Evolutionary conservation across 208 protist species (phyloP).

Genomic region (Histomonas meleagridis): DNA sequence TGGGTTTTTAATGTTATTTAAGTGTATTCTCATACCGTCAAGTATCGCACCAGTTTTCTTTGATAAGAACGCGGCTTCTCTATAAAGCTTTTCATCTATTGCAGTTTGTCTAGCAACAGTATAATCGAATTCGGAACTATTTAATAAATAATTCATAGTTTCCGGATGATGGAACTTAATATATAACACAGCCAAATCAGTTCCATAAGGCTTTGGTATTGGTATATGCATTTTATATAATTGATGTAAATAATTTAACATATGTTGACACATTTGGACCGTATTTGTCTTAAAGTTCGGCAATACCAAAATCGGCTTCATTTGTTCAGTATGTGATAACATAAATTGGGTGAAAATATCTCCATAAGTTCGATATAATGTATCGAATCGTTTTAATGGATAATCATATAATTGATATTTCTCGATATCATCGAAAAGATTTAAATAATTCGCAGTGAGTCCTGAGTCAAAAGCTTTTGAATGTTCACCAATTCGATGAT

Average conservation of each 20-base stretch:
- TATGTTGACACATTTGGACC: neutral
- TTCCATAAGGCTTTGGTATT: neutral
- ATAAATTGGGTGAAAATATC: neutral
- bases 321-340: neutral
- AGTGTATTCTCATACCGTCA: neutral
- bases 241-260: neutral
- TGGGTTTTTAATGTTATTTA: neutral
- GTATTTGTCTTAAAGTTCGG: slow-evolving; percentile 10
- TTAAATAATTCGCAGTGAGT: neutral
- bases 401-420: neutral
- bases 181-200: neutral
- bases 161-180: neutral
- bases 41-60: neutral
- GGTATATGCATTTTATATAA: neutral
- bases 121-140: neutral
- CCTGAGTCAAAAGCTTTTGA: neutral
- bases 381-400: neutral
- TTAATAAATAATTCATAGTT: neutral
- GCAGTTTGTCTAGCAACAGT: neutral
- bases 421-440: neutral
- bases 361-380: neutral
- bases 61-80: neutral
- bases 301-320: neutral
- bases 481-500: neutral
- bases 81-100: neutral